A percentile compares a stretch with the other conserved stretches of the same genome.
Conservation (phyloP, 768 basidiomycete genomes). For the Grammothele lineata region DNA sequence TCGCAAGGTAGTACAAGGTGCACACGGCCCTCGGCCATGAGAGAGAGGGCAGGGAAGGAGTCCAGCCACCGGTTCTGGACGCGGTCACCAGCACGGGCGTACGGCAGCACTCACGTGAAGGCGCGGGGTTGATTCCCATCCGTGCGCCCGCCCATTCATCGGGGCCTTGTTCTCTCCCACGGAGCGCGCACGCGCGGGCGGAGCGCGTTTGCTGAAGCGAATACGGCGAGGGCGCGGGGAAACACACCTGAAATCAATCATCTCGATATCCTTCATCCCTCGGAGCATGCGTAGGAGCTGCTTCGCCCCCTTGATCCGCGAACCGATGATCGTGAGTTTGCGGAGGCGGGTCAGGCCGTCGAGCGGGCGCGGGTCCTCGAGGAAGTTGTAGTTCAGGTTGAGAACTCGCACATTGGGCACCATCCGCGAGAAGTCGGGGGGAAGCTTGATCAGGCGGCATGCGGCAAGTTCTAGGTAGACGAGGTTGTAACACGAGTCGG, state of each 20-base stretch:
- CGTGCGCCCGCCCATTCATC: background rate
- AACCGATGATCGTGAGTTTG: conserved; percentile 86
- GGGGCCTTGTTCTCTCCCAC: background rate
- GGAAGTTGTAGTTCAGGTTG: conserved; percentile 97
- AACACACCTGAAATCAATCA: conserved; percentile 82
- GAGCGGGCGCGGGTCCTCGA: conserved; percentile 67
- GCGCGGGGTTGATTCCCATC: background rate
- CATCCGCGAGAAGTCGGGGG: conserved; percentile 56
- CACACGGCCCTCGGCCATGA: too few relatives aligned
- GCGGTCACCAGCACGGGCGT: background rate
- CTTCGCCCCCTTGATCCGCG: conserved; percentile 69
- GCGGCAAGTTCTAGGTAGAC: conserved; percentile 89
- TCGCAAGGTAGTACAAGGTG: too few relatives aligned
- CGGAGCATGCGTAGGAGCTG: conserved; percentile 67
- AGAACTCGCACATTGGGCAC: conserved; percentile 85
- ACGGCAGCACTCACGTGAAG: conserved; percentile 3
- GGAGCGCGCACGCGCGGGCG: background rate
- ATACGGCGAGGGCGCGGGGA: background rate
- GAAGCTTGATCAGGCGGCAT: conserved; percentile 75
- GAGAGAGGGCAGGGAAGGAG: background rate
- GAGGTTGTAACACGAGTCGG: conserved; percentile 82
- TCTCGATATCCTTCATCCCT: conserved; percentile 76
- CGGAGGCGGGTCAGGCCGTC: conserved; percentile 70
- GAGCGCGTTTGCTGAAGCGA: background rate
- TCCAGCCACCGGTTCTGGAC: background rate